phyloP scores from a whole-genome alignment of 148 eudicot genomes.

The Heliosperma pusillum region DNA sequence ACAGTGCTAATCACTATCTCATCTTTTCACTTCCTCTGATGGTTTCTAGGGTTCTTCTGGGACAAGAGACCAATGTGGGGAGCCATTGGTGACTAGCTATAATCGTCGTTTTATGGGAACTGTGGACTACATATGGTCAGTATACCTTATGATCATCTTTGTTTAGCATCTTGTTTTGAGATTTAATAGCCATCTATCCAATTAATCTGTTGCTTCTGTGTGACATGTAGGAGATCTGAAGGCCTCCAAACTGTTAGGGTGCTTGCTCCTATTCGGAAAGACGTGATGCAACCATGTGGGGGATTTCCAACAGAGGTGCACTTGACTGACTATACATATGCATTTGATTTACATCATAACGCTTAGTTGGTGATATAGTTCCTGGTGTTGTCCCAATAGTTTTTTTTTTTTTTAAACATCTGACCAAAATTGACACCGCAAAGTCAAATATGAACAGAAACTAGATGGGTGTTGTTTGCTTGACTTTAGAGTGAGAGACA shows the following conservation, averaged over 20 bases:
- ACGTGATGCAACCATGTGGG: slow-evolving; percentile 62
- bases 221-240: slow-evolving; percentile 76
- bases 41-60: slow-evolving; percentile 59
- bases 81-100: slow-evolving; percentile 87
- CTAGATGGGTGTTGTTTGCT: neutral
- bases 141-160: neutral
- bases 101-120: slow-evolving; percentile 76
- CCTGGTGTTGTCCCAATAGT: neutral
- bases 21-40: slow-evolving; percentile 1
- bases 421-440: neutral
- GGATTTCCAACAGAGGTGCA: slow-evolving; percentile 92
- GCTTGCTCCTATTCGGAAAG: slow-evolving; percentile 85
- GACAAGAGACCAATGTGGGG: slow-evolving; percentile 76
- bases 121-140: slow-evolving; percentile 93
- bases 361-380: neutral
- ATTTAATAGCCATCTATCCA: neutral
- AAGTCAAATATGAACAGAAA: neutral
- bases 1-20: neutral
- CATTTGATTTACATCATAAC: neutral
- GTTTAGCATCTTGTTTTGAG: slow-evolving; percentile 8
- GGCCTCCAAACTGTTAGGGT: slow-evolving; percentile 78
- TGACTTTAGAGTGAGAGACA: neutral
- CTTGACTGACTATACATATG: slow-evolving; percentile 1
- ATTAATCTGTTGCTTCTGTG: slow-evolving; percentile 9
- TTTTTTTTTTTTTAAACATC: neutral